Conservation (phyloP, 1,139 yeast species). For the Blastobotrys buckinghamii region DNA sequence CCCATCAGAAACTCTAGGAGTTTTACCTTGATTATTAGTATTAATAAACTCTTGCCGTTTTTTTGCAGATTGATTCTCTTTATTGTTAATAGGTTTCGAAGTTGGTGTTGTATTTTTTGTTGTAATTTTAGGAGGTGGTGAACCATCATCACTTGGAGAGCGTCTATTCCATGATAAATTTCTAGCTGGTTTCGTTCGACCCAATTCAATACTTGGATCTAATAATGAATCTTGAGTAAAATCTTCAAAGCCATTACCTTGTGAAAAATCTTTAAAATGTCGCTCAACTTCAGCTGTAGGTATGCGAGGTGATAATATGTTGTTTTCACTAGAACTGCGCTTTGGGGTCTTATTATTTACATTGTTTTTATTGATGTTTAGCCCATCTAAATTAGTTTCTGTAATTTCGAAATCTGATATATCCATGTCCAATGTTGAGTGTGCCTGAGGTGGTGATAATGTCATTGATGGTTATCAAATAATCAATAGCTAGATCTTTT, state of each 20-base stretch:
- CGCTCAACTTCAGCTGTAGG: slow-evolving; percentile 19
- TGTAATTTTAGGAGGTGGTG: slow-evolving; percentile 1
- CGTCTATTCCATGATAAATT: slow-evolving; percentile 7
- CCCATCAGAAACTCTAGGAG: slow-evolving; percentile 8
- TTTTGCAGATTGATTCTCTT: slow-evolving; percentile 4
- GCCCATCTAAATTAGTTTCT: slow-evolving; percentile 8
- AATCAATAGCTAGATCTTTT: not conserved
- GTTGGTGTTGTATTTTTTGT: not conserved
- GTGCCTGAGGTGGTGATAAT: slow-evolving; percentile 10
- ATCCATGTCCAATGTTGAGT: slow-evolving; percentile 11
- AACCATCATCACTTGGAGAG: not conserved
- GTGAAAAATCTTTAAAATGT: slow-evolving; percentile 23
- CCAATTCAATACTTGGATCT: slow-evolving; percentile 18
- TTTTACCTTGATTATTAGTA: not conserved
- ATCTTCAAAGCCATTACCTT: slow-evolving; percentile 11
- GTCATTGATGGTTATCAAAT: not conserved
- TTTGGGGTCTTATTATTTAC: not conserved
- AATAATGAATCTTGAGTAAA: slow-evolving; percentile 4
- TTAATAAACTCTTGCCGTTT: not conserved
- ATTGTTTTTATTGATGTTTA: not conserved
- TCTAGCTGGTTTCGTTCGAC: slow-evolving; percentile 13
- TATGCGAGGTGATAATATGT: slow-evolving; percentile 21
- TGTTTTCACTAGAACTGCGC: not conserved
- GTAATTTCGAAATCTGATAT: slow-evolving; percentile 13
- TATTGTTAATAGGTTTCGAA: slow-evolving; percentile 12